Evolutionary conservation across 202 grass and related monocot genomes (phyloP).

Genomic region (Eragrostis tef): DNA sequence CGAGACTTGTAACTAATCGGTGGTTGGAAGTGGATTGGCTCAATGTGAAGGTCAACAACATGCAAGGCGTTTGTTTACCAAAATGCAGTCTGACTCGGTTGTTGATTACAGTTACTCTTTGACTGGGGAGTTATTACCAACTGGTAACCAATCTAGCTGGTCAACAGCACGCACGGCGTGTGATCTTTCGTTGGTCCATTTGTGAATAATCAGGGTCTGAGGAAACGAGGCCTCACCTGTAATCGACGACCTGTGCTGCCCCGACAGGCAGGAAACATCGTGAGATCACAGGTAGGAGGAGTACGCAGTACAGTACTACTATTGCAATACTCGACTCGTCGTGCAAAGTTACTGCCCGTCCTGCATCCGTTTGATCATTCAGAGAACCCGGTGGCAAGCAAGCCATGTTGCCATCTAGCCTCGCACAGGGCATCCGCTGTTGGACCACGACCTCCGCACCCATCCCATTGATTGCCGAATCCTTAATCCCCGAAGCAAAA

Average conservation of each 20-base stretch:
- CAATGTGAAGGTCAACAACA: neutral
- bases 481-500: neutral
- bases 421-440: neutral
- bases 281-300: neutral
- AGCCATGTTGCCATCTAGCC: neutral
- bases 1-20: too few relatives aligned
- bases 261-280: neutral
- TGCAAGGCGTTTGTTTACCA: neutral
- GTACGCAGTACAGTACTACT: neutral
- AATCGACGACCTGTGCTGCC: too few relatives aligned
- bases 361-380: neutral
- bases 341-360: neutral
- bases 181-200: neutral
- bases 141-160: neutral
- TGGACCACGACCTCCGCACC: neutral
- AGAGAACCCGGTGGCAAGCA: neutral
- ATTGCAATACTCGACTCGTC: too few relatives aligned
- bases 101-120: neutral
- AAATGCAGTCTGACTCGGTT: neutral
- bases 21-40: neutral
- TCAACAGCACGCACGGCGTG: neutral
- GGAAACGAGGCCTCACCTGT: neutral
- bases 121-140: neutral
- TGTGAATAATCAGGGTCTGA: neutral
- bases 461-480: neutral